Conservation (phyloP, 768 basidiomycete species). For the Boletus vinaceobasis region DNA sequence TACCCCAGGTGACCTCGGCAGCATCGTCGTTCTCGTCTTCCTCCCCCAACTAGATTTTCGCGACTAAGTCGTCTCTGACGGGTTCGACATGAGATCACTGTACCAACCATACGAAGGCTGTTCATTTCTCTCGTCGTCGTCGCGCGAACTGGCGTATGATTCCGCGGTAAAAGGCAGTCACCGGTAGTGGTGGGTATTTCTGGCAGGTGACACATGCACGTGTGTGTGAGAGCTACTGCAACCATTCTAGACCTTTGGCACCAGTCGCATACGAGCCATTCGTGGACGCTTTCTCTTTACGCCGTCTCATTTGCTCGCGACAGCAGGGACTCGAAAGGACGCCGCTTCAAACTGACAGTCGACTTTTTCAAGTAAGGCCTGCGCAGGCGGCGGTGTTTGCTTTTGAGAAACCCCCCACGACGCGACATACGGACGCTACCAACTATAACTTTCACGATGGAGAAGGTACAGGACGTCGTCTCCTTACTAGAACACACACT, state of each 20-base stretch:
- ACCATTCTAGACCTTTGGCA: too few species aligned
- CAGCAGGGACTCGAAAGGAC: neutral
- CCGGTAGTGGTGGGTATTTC: too few species aligned
- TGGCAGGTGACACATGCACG: too few species aligned
- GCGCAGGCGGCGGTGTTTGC: too few species aligned
- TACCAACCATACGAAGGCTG: slow-evolving; percentile 56
- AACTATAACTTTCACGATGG: neutral
- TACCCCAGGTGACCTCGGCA: slow-evolving; percentile 85
- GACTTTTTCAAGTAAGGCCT: neutral
- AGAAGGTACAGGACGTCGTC: slow-evolving; percentile 2
- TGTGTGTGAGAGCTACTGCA: too few species aligned
- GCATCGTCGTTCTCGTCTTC: slow-evolving; percentile 75
- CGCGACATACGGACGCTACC: neutral
- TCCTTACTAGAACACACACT: slow-evolving; percentile 8
- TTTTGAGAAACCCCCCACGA: neutral
- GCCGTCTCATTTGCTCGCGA: neutral
- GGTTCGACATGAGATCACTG: neutral
- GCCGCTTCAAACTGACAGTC: neutral
- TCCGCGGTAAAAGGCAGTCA: too few species aligned
- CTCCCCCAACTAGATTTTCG: slow-evolving; percentile 53
- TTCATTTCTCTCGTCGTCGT: slow-evolving; percentile 24
- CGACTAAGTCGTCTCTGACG: neutral
- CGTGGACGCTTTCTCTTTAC: neutral
- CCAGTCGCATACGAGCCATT: too few species aligned
- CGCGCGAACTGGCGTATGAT: neutral